Evolutionary conservation across 2,329 filamentous ascomycete species (phyloP).

Genomic region (Xylaria sp.): DNA sequence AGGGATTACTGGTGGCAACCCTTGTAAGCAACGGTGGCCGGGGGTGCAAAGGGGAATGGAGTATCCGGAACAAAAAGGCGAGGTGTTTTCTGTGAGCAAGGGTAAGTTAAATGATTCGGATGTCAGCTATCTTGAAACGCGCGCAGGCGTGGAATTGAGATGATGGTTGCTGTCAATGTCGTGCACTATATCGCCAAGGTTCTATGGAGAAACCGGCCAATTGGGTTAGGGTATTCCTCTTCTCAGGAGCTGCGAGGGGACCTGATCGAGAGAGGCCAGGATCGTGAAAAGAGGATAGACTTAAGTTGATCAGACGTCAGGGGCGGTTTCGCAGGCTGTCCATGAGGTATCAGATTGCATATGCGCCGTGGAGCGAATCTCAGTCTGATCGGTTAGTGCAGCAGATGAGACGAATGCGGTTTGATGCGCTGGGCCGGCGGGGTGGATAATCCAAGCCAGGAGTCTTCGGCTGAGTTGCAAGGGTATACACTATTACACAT

Average conservation of each 20-base stretch:
- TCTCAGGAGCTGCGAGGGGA: slow-evolving; percentile 19
- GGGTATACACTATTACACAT: slow-evolving; percentile 27
- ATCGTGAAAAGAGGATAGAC: slow-evolving; percentile 40
- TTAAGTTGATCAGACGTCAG: slow-evolving; percentile 57
- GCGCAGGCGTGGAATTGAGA: slow-evolving; percentile 45
- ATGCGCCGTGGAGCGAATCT: slow-evolving; percentile 41
- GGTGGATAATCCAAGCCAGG: slow-evolving; percentile 50
- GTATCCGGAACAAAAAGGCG: slow-evolving; percentile 40
- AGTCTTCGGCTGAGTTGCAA: slow-evolving; percentile 19
- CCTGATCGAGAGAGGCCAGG: slow-evolving; percentile 27
- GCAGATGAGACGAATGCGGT: slow-evolving; percentile 56
- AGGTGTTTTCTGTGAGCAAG: slow-evolving; percentile 29
- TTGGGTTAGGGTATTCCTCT: slow-evolving; percentile 15
- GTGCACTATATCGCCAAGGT: slow-evolving; percentile 26
- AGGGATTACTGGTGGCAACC: slow-evolving; percentile 23
- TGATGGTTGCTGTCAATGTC: slow-evolving; percentile 40
- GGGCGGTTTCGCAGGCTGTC: slow-evolving; percentile 57
- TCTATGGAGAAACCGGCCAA: slow-evolving; percentile 28
- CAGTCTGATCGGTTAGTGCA: slow-evolving; percentile 37
- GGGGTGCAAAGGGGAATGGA: slow-evolving; percentile 44
- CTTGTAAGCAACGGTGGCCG: slow-evolving; percentile 32
- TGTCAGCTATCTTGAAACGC: slow-evolving; percentile 56
- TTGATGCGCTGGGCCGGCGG: slow-evolving; percentile 50
- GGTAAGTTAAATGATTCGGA: slow-evolving; percentile 48
- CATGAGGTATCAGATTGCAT: slow-evolving; percentile 54